Evolutionary conservation across 495 filamentous ascomycete species (phyloP).

Genomic region (Xylaria castorea): DNA sequence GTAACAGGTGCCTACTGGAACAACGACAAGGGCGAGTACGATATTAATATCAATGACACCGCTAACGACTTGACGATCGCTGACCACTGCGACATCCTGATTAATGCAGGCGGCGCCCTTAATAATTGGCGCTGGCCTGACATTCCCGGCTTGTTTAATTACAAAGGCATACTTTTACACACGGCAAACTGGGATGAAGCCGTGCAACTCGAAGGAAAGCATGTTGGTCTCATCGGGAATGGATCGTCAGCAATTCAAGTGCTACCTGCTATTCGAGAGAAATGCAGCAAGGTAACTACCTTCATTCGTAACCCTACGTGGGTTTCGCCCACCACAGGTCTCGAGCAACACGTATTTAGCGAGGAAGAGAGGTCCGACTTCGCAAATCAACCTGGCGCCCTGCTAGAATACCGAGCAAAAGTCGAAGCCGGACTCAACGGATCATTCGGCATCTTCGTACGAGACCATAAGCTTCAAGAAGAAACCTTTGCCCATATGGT

Average conservation of each 20-base stretch:
- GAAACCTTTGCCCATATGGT: slow-evolving; percentile 39
- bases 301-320: slow-evolving; percentile 66
- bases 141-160: slow-evolving; percentile 50
- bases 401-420: slow-evolving; percentile 45
- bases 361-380: slow-evolving; percentile 45
- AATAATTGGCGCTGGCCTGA: slow-evolving; percentile 57
- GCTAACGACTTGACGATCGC: slow-evolving; percentile 30
- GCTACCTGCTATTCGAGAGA: slow-evolving; percentile 55
- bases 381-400: slow-evolving; percentile 44
- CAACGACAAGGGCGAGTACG: slow-evolving; percentile 33
- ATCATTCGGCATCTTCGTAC: slow-evolving; percentile 54
- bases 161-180: slow-evolving; percentile 56
- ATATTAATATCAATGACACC: slow-evolving; percentile 41
- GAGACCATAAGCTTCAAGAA: slow-evolving; percentile 46
- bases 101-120: slow-evolving; percentile 36
- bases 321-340: slow-evolving; percentile 59
- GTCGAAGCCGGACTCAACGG: slow-evolving; percentile 54
- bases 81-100: slow-evolving; percentile 37
- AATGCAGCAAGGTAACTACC: slow-evolving; percentile 28
- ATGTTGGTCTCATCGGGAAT: slow-evolving; percentile 48
- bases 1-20: slow-evolving; percentile 44
- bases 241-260: slow-evolving; percentile 58
- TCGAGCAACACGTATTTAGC: slow-evolving; percentile 43
- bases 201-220: slow-evolving; percentile 54
- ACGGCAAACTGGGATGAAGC: slow-evolving; percentile 58